Percentiles rank a stretch among this genome's conserved stretches.
Evolutionary conservation across 2,329 filamentous ascomycete genomes (phyloP).

Genomic region (Alternaria sp.): DNA sequence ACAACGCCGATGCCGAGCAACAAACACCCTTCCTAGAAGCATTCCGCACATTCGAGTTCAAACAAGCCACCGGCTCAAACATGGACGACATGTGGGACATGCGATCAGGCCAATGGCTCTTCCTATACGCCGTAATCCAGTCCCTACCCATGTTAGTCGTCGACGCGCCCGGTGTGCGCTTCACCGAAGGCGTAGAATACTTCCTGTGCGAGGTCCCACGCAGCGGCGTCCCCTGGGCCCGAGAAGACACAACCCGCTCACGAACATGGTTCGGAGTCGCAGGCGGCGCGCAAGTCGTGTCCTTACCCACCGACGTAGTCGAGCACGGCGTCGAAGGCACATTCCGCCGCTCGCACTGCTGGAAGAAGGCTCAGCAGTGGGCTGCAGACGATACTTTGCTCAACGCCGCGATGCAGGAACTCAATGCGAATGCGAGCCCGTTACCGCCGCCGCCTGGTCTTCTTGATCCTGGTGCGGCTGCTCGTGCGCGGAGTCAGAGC

Average conservation of each 20-base stretch:
- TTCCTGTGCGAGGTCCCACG: slow-evolving; percentile 80
- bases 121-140: slow-evolving; percentile 79
- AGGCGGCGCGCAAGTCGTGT: slow-evolving; percentile 67
- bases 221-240: slow-evolving; percentile 75
- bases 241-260: slow-evolving; percentile 62
- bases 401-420: slow-evolving; percentile 44
- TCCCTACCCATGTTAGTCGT: slow-evolving; percentile 78
- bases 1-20: slow-evolving; percentile 75
- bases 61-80: slow-evolving; percentile 68
- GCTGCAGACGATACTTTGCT: slow-evolving; percentile 48
- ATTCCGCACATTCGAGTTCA: slow-evolving; percentile 74
- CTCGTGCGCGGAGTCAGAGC: slow-evolving; percentile 34
- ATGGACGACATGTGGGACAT: slow-evolving; percentile 73
- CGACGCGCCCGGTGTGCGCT: slow-evolving; percentile 73
- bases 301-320: slow-evolving; percentile 67
- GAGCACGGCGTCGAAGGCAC: slow-evolving; percentile 71
- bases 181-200: slow-evolving; percentile 77
- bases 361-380: slow-evolving; percentile 69
- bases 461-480: slow-evolving; percentile 27
- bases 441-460: slow-evolving; percentile 41
- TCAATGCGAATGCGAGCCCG: slow-evolving; percentile 35
- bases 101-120: slow-evolving; percentile 79
- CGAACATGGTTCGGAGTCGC: slow-evolving; percentile 78
- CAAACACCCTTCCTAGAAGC: slow-evolving; percentile 69
- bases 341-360: slow-evolving; percentile 73